phyloP scores from a whole-genome alignment of 2,329 filamentous ascomycete species.

The Colletotrichum sp. region DNA sequence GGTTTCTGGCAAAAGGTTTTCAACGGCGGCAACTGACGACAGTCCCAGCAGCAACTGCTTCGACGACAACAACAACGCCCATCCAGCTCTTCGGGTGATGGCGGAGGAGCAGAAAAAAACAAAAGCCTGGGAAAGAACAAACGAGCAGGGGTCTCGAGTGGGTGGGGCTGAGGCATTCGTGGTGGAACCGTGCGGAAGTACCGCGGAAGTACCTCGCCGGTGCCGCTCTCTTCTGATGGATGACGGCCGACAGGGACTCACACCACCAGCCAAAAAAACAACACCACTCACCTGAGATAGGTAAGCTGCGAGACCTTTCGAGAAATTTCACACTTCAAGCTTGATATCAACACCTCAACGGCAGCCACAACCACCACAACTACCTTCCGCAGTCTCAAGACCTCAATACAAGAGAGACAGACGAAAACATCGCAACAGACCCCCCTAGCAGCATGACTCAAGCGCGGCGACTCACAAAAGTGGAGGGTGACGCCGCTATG shows the following conservation, averaged over 20 bases:
- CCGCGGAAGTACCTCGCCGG: background rate
- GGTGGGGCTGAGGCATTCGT: background rate
- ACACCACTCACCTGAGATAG: background rate
- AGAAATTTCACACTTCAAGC: conserved; percentile 2
- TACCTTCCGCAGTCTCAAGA: background rate
- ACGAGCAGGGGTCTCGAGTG: background rate
- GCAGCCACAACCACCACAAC: background rate
- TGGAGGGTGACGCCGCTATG: conserved; percentile 9
- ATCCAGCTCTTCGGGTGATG: background rate
- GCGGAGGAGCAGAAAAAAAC: background rate
- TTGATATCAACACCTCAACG: background rate
- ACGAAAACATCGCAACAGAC: background rate
- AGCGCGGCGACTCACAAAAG: background rate
- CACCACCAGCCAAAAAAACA: background rate
- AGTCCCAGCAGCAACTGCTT: background rate
- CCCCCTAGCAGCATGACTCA: conserved; percentile 1
- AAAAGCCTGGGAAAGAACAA: background rate
- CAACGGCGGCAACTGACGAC: background rate
- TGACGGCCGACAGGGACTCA: background rate
- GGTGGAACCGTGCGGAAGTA: conserved; percentile 9
- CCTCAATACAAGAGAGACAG: background rate
- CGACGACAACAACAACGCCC: background rate
- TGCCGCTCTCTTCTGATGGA: background rate
- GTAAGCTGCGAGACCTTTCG: background rate
- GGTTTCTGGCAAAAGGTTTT: background rate